These are phyloP conservation scores for Cerioporus squamosus DNA, from an alignment of 1,284 basidiomycete species.

Conservation along the genomic window DNA sequence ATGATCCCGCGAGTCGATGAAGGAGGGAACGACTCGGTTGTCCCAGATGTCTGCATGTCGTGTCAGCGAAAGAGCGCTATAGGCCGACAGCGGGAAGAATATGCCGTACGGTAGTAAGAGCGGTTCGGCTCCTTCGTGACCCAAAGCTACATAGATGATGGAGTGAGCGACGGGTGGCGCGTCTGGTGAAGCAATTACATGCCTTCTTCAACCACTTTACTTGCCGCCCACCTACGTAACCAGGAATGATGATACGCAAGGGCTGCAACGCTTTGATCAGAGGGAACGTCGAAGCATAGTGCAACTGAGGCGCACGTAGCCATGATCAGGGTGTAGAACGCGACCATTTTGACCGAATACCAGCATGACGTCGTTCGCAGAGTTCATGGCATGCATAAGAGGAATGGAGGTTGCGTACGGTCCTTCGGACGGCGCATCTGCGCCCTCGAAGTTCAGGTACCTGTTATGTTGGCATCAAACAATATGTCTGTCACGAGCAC, in stretches of 20 bases:
- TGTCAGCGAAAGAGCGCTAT: not conserved
- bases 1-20: slow-evolving; percentile 26
- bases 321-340: slow-evolving; percentile 31
- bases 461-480: not conserved
- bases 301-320: slow-evolving; percentile 20
- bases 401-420: slow-evolving; percentile 31
- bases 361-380: slow-evolving; percentile 29
- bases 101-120: slow-evolving; percentile 27
- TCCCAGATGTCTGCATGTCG: slow-evolving; percentile 25
- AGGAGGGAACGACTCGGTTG: slow-evolving; percentile 29
- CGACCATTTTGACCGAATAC: slow-evolving; percentile 30
- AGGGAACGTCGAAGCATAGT: not conserved
- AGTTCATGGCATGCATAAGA: slow-evolving; percentile 26
- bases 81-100: not conserved
- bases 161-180: not conserved
- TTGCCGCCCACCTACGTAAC: slow-evolving; percentile 30
- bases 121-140: slow-evolving; percentile 25
- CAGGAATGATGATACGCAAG: slow-evolving; percentile 28
- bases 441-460: slow-evolving; percentile 26
- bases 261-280: slow-evolving; percentile 14
- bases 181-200: not conserved
- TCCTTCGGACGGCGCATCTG: slow-evolving; percentile 27
- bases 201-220: slow-evolving; percentile 33
- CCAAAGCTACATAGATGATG: slow-evolving; percentile 19
- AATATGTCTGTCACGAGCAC: not conserved